These are phyloP conservation scores for Limnanthes douglasii DNA, from an alignment of 345 rosid species.

Conservation along the genomic window DNA sequence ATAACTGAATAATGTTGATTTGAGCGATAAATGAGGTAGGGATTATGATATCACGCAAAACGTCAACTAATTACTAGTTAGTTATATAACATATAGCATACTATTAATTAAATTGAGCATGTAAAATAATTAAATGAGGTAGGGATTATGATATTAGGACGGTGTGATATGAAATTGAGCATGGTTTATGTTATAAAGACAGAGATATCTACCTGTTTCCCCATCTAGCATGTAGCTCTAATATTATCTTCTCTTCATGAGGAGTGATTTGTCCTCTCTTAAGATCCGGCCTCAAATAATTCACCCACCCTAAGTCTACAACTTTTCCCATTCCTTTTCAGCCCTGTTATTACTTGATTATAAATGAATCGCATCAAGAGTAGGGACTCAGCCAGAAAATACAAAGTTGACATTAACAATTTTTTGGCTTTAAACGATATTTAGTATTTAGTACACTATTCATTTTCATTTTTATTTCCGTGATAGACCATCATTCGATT, in stretches of 20 bases:
- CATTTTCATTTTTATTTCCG: too few species aligned
- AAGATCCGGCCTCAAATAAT: conserved; percentile 78
- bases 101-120: background rate
- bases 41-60: too few species aligned
- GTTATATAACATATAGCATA: too few species aligned
- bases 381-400: background rate
- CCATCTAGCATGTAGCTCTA: conserved; percentile 75
- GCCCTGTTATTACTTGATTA: conserved; percentile 37
- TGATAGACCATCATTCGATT: too few species aligned
- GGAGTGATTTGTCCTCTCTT: conserved; percentile 75
- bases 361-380: too few species aligned
- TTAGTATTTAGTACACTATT: too few species aligned
- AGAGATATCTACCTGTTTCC: conserved; percentile 55
- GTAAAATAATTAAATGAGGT: background rate
- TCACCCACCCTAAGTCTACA: conserved; percentile 95
- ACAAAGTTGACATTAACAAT: too few species aligned
- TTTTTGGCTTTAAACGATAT: too few species aligned
- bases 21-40: too few species aligned
- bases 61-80: conserved; percentile 87
- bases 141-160: background rate
- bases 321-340: conserved; percentile 77
- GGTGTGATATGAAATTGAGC: background rate
- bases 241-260: conserved; percentile 71
- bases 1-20: too few species aligned
- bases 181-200: background rate